phyloP scores from a whole-genome alignment of 306 rosid genomes.

The Elaeagnus macrophylla region DNA sequence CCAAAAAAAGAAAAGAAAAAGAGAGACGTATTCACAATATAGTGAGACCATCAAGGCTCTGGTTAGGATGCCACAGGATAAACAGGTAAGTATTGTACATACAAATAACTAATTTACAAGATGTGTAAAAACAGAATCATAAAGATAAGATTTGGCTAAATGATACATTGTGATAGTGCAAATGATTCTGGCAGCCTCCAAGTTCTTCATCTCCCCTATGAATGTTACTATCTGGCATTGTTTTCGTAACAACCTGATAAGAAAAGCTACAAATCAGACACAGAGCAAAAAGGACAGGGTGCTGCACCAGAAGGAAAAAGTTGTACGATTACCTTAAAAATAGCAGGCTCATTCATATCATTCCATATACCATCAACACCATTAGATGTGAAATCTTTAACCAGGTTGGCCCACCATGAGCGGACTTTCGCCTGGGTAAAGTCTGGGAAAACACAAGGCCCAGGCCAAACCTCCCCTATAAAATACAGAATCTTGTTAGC shows the following conservation, averaged over 20 bases:
- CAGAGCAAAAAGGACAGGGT: neutral
- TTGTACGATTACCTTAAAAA: conserved; percentile 56
- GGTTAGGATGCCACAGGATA: conserved; percentile 12
- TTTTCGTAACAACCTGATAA: conserved; percentile 62
- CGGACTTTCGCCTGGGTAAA: conserved; percentile 73
- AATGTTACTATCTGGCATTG: conserved; percentile 84
- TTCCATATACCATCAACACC: conserved; percentile 99
- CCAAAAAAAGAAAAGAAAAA: neutral
- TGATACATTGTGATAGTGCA: conserved; percentile 79
- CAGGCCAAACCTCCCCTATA: conserved; percentile 88
- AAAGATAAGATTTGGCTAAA: conserved; percentile 23
- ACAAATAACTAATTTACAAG: conserved; percentile 2
- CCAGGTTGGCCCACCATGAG: conserved; percentile 85
- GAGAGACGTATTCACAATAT: conserved; percentile 11
- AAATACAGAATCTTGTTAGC: conserved; percentile 17
- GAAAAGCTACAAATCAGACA: neutral
- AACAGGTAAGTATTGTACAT: conserved; percentile 6
- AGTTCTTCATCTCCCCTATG: conserved; percentile 84
- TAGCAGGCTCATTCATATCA: conserved; percentile 93
- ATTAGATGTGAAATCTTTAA: conserved; percentile 59
- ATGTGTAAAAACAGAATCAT: conserved; percentile 3
- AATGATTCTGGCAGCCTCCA: conserved; percentile 82
- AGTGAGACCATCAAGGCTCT: conserved; percentile 14
- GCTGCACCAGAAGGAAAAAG: neutral
- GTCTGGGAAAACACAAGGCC: conserved; percentile 92